phyloP scores from a whole-genome alignment of 2,329 filamentous ascomycete species.

The Diaporthe citri region DNA sequence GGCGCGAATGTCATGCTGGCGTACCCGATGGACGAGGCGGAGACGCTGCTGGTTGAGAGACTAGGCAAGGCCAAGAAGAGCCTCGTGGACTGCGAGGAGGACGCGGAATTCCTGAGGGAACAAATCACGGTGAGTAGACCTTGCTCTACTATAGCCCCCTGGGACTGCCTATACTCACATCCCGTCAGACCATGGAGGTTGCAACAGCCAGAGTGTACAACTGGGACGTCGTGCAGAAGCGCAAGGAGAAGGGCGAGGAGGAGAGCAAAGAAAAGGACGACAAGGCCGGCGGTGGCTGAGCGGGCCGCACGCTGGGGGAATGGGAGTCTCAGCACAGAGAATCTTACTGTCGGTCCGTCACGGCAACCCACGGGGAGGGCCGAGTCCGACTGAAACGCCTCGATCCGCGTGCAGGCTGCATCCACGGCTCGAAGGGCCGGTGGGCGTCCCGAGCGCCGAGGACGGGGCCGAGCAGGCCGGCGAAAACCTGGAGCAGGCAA shows the following conservation, averaged over 20 bases:
- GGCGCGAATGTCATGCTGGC: conserved; percentile 98
- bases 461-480: neutral
- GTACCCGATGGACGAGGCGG: conserved; percentile 90
- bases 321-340: conserved; percentile 2
- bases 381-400: neutral
- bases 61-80: conserved; percentile 83
- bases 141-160: too few relatives aligned
- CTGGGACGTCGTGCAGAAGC: conserved; percentile 96
- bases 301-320: neutral
- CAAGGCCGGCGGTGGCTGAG: conserved; percentile 47
- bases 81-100: conserved; percentile 91
- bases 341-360: conserved; percentile 26
- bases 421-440: neutral
- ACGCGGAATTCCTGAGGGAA: conserved; percentile 93
- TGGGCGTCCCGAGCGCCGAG: neutral
- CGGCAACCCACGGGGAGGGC: neutral
- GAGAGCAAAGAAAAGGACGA: conserved; percentile 57
- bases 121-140: conserved; percentile 85
- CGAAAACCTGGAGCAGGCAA: neutral
- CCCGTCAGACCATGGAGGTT: conserved; percentile 87
- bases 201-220: conserved; percentile 98
- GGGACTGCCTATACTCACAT: conserved; percentile 25
- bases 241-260: conserved; percentile 85
- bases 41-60: conserved; percentile 82
- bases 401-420: neutral